Conservation (phyloP, 2,329 filamentous ascomycete genomes). For the Monilinia aucupariae region DNA sequence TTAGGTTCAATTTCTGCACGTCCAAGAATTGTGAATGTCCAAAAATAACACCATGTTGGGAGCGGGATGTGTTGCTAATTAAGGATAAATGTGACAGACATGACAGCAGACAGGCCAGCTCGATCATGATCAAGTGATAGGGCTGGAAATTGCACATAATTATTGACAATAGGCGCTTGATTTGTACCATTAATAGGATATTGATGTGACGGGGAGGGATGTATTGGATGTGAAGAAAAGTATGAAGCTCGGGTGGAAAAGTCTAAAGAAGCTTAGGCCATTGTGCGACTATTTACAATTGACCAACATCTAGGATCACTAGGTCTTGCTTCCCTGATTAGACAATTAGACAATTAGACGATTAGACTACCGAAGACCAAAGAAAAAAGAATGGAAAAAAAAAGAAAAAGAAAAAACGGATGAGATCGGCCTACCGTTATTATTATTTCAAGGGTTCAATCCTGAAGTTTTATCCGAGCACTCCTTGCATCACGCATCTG, state of each 20-base stretch:
- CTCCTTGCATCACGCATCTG: conserved; percentile 4
- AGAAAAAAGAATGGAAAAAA: too few relatives aligned
- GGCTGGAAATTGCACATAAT: conserved; percentile 13
- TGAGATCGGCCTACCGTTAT: not conserved
- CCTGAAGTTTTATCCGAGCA: not conserved
- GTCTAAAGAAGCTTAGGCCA: conserved; percentile 5
- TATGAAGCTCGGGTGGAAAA: not conserved
- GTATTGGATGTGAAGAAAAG: conserved; percentile 10
- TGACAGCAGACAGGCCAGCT: not conserved
- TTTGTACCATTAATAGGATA: conserved; percentile 15
- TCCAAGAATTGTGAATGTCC: conserved; percentile 6
- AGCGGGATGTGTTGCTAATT: conserved; percentile 16
- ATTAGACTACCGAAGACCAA: too few relatives aligned
- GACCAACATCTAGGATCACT: not conserved
- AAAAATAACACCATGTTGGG: conserved; percentile 17
- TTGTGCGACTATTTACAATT: not conserved
- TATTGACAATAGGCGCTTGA: conserved; percentile 15
- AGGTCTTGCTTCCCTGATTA: not conserved
- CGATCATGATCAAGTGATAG: conserved; percentile 3
- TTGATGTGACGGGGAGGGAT: conserved; percentile 1
- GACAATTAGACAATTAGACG: too few relatives aligned
- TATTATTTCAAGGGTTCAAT: conserved; percentile 1
- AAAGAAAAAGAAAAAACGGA: not conserved
- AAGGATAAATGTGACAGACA: conserved; percentile 6
- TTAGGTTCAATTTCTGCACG: conserved; percentile 14